Conservation (phyloP, 2,329 filamentous ascomycete genomes). For the Septoria linicola region DNA sequence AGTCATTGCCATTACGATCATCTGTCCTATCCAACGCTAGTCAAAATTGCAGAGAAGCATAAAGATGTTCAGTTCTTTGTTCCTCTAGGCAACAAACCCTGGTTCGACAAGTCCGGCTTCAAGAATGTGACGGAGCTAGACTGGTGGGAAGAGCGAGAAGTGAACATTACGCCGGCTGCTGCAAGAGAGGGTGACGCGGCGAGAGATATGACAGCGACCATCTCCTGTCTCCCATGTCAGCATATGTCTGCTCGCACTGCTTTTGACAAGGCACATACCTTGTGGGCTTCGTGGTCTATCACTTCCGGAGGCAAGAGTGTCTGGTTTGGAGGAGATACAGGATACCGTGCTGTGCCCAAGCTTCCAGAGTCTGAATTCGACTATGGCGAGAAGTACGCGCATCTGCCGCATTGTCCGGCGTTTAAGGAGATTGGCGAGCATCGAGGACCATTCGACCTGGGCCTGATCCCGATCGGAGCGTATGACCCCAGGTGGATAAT, state of each 20-base stretch:
- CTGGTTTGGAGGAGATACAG: constrained; percentile 85
- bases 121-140: constrained; percentile 82
- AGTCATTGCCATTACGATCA: constrained; percentile 92
- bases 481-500: constrained; percentile 74
- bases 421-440: constrained; percentile 79
- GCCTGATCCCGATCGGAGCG: constrained; percentile 89
- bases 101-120: constrained; percentile 73
- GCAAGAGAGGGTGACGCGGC: background rate
- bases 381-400: constrained; percentile 62
- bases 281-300: constrained; percentile 88
- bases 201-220: constrained; percentile 60
- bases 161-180: constrained; percentile 56
- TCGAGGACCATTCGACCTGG: constrained; percentile 84
- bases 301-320: constrained; percentile 72
- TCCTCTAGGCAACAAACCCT: constrained; percentile 75
- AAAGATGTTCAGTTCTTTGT: constrained; percentile 86
- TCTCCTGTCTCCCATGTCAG: constrained; percentile 81
- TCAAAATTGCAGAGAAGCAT: constrained; percentile 67
- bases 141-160: constrained; percentile 85
- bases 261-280: constrained; percentile 70
- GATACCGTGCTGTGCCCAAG: constrained; percentile 75
- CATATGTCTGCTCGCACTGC: constrained; percentile 70
- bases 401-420: constrained; percentile 73
- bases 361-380: constrained; percentile 66
- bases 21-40: constrained; percentile 72